phyloP scores from a whole-genome alignment of 148 eudicot species.

The Camellia japonica region DNA sequence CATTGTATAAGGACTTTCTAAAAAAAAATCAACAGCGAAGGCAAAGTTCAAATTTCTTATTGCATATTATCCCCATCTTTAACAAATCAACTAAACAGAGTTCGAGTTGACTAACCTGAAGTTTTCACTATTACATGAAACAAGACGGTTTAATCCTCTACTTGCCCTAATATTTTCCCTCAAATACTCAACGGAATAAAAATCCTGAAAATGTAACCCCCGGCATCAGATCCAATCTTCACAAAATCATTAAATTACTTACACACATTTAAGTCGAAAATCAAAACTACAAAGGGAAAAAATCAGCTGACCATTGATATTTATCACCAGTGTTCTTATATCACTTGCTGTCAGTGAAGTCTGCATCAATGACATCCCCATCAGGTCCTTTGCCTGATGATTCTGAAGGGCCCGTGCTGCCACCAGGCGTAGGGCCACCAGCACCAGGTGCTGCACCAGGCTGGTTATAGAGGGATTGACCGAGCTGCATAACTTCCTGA shows the following conservation, averaged over 20 bases:
- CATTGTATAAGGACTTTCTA: no score
- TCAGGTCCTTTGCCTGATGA: constrained; percentile 35
- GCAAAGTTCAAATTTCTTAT: background rate
- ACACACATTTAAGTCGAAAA: background rate
- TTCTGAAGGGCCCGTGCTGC: constrained; percentile 25
- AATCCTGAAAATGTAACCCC: background rate
- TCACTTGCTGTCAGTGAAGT: constrained; percentile 31
- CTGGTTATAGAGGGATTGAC: constrained; percentile 43
- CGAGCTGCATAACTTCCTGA: constrained; percentile 52
- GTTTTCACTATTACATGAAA: background rate
- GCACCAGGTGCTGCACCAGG: constrained; percentile 36
- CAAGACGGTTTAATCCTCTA: background rate
- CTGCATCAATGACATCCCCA: constrained; percentile 49
- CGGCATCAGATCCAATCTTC: constrained; percentile 8
- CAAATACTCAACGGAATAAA: background rate
- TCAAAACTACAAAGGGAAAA: background rate
- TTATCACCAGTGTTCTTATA: background rate
- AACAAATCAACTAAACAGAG: background rate
- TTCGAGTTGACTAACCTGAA: background rate
- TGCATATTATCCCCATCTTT: background rate
- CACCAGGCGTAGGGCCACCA: constrained; percentile 32
- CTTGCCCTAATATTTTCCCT: background rate
- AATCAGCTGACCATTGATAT: background rate
- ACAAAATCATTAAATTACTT: background rate
- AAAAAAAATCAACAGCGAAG: background rate